Evolutionary conservation across 2,329 filamentous ascomycete genomes (phyloP), one percentile per base, ranked within the genome.

Genomic region (Phialophora macrospora): DNA sequence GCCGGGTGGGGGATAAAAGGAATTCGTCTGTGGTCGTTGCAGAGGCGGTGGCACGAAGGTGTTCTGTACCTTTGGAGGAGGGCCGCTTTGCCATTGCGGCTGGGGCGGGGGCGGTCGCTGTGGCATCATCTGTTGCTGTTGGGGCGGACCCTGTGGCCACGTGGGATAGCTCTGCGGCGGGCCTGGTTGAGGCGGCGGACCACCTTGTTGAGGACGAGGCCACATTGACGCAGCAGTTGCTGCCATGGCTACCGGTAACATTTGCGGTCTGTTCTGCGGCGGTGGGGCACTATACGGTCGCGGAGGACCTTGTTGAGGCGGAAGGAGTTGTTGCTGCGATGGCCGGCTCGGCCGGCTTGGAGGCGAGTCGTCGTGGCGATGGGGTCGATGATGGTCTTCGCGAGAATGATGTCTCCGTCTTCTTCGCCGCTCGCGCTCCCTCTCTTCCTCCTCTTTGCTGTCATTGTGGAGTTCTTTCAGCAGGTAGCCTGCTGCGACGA

Each of bases 401-500:
- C 60, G 55, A 48, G 56, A 62, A 55, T 62, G 55, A 24, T 62
- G 66, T 14, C 62, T 51, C 12, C 63, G 51, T 55, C 64, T 59
- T n/a, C 67, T 65, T n/a, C 67, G 56, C 38, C 46, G 58, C 30
- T 67, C 61, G 2, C 55, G 61, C 6, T 68, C 65, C 17, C 48
- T 57, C 32, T 67, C 65, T 44, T 63, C 48, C 32, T 65, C 69
- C 56, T 67, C 67, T 34, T 69, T 64, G 44, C 58, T 66, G 41
- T 71, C 65, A 49, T 68, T 68, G 34, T 62, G 63, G 12, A 69
- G 62, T 41, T 71, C 69, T 46, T 71, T 71, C 22, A 69, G 62
- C 2, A 71, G 58, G 28, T 68, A 71, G 8, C 69, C 69, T n/a
- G 69, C 69, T 24, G 69, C 69, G 17, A 71, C 69, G 41, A 71